Evolutionary conservation across 306 rosid species (phyloP).

Genomic region (Vigna nakashimae): DNA sequence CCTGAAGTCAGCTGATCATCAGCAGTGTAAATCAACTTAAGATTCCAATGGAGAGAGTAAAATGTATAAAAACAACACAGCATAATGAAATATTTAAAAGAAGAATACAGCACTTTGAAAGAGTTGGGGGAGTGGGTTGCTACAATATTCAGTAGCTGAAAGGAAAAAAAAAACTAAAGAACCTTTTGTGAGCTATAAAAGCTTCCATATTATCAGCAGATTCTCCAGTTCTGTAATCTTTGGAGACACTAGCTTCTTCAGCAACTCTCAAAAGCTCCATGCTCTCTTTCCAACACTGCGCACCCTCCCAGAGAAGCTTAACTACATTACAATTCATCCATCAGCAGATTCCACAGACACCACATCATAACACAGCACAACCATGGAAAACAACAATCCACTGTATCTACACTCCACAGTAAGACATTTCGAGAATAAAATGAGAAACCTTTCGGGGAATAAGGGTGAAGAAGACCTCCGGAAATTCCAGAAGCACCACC

Average conservation of each 20-base stretch:
- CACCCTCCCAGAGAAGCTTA: constrained; percentile 83
- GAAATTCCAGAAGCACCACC: constrained; percentile 96
- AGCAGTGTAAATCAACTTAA: constrained; percentile 47
- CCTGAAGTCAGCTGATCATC: constrained; percentile 70
- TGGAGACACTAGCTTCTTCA: constrained; percentile 61
- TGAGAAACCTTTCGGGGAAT: constrained; percentile 83
- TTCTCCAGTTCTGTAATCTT: constrained; percentile 43
- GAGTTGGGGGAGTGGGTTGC: neutral
- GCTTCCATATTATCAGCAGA: constrained; percentile 40
- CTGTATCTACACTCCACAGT: neutral
- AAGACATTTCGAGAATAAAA: constrained; percentile 18
- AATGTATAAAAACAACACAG: constrained; percentile 18
- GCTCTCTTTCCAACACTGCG: constrained; percentile 88
- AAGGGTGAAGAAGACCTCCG: constrained; percentile 95
- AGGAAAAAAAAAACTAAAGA: constrained; percentile 21
- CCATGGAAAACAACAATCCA: constrained; percentile 33
- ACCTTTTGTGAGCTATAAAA: constrained; percentile 70
- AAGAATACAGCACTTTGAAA: neutral
- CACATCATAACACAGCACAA: neutral
- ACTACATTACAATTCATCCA: constrained; percentile 48
- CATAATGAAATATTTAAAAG: constrained; percentile 7
- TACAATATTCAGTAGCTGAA: neutral
- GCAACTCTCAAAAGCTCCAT: constrained; percentile 74
- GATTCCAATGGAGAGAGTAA: constrained; percentile 38
- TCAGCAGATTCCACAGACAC: constrained; percentile 26